These are phyloP conservation scores for Fusarium algeriense DNA, from an alignment of 2,329 filamentous ascomycete genomes.

Conservation along the genomic window DNA sequence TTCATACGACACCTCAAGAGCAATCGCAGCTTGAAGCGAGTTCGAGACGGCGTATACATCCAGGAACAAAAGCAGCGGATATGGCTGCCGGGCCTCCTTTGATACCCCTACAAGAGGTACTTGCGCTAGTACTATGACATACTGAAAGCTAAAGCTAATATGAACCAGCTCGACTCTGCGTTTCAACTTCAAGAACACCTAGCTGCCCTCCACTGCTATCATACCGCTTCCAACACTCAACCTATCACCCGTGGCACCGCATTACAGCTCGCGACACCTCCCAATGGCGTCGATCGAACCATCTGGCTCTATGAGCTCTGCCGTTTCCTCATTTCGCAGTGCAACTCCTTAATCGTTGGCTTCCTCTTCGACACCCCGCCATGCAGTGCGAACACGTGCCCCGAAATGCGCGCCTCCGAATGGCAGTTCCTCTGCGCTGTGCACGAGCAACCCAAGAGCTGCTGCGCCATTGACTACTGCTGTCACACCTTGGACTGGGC, in stretches of 20 bases:
- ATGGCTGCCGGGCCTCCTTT: conserved; percentile 94
- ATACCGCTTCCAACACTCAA: conserved; percentile 75
- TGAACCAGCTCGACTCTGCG: conserved; percentile 85
- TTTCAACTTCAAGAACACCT: conserved; percentile 98
- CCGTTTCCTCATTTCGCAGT: conserved; percentile 93
- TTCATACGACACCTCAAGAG: conserved; percentile 72
- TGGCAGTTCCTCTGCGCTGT: conserved; percentile 99
- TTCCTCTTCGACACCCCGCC: conserved; percentile 92
- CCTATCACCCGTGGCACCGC: conserved; percentile 84
- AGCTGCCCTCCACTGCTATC: conserved; percentile 87
- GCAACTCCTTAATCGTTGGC: conserved; percentile 90
- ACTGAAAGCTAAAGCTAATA: conserved; percentile 26
- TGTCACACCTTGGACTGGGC: conserved; percentile 99
- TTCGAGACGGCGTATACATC: conserved; percentile 86
- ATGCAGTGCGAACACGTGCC: conserved; percentile 89
- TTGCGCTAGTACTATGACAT: conserved; percentile 11
- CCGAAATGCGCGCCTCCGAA: conserved; percentile 98
- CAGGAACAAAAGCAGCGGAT: conserved; percentile 89
- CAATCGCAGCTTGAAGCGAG: conserved; percentile 76
- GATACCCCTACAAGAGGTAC: conserved; percentile 84
- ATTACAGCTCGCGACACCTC: conserved; percentile 80
- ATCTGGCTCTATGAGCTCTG: conserved; percentile 99
- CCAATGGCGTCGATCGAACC: conserved; percentile 83
- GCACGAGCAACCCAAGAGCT: conserved; percentile 95
- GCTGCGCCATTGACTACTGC: conserved; percentile 98